Evolutionary conservation across 2,329 filamentous ascomycete species (phyloP).

Genomic region (Colletotrichum sp.): DNA sequence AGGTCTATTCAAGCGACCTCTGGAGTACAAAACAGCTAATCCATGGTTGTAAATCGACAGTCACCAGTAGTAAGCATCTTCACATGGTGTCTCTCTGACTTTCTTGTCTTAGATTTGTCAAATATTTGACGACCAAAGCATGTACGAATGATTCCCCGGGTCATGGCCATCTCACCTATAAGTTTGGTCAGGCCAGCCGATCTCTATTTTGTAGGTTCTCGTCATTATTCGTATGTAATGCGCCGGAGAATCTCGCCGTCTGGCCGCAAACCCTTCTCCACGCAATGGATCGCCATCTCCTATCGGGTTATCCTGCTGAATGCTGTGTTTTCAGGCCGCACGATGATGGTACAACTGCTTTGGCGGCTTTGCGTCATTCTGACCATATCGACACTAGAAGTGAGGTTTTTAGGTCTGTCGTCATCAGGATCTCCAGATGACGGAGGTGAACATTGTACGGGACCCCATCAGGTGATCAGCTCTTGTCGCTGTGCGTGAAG

Average conservation of each 20-base stretch:
- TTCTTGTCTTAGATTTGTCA: rapidly evolving
- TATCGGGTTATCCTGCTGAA: rapidly evolving
- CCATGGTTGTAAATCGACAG: too few species aligned
- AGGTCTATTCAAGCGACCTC: rapidly evolving
- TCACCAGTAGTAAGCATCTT: too few species aligned
- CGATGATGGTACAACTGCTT: background rate
- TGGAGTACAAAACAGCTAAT: too few species aligned
- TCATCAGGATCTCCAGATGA: background rate
- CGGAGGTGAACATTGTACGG: background rate
- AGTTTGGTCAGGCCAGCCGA: rapidly evolving
- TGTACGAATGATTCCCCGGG: rapidly evolving
- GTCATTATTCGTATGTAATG: rapidly evolving
- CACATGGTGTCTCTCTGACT: too few species aligned
- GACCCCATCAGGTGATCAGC: rapidly evolving
- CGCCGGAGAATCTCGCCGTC: rapidly evolving
- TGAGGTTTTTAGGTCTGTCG: rapidly evolving
- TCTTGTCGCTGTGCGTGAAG: rapidly evolving
- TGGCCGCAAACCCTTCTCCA: background rate
- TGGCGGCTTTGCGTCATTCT: background rate
- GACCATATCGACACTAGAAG: rapidly evolving
- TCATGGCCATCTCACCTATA: rapidly evolving
- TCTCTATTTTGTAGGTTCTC: background rate
- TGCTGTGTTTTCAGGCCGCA: too few species aligned
- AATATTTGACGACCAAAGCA: background rate
- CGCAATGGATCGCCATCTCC: background rate